A percentile compares a stretch with the other conserved stretches of the same genome.
These are phyloP conservation scores for Oryza officinalis DNA, from an alignment of 176 grass and related monocot species.

Conservation along the genomic window DNA sequence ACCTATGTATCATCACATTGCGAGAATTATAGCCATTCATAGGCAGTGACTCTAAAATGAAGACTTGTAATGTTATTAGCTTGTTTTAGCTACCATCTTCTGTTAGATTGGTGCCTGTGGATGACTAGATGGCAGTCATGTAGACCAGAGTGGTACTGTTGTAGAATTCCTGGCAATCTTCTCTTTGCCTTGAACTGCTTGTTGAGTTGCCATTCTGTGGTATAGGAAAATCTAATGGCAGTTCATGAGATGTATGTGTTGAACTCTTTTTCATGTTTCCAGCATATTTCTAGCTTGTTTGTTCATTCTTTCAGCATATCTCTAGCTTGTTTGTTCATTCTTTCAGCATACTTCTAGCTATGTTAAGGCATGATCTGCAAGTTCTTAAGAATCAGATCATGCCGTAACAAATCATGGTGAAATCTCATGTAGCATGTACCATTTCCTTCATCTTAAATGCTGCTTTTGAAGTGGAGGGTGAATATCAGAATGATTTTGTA, in stretches of 20 bases:
- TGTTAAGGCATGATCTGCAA: neutral
- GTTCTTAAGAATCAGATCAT: conserved; percentile 1
- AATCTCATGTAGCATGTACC: neutral
- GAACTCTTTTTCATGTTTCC: neutral
- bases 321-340: neutral
- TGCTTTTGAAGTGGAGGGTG: neutral
- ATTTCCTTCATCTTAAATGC: neutral
- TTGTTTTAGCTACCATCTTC: conserved; percentile 2
- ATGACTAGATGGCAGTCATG: conserved; percentile 9
- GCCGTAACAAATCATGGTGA: neutral
- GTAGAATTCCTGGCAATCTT: conserved; percentile 30
- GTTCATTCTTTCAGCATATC: neutral
- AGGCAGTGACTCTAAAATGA: neutral
- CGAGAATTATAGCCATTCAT: conserved; percentile 6
- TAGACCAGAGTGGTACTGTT: neutral
- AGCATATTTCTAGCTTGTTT: neutral
- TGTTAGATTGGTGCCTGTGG: conserved; percentile 18
- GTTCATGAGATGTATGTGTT: conserved; percentile 24
- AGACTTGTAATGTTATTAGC: neutral
- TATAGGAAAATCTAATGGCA: conserved; percentile 34
- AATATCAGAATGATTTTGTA: neutral
- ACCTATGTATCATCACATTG: conserved; percentile 8
- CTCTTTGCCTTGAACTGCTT: conserved; percentile 28
- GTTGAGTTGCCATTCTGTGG: conserved; percentile 20
- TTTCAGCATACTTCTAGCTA: neutral